These are phyloP conservation scores for Guillardia theta DNA, from an alignment of 78 protist genomes.

Conservation along the genomic window DNA sequence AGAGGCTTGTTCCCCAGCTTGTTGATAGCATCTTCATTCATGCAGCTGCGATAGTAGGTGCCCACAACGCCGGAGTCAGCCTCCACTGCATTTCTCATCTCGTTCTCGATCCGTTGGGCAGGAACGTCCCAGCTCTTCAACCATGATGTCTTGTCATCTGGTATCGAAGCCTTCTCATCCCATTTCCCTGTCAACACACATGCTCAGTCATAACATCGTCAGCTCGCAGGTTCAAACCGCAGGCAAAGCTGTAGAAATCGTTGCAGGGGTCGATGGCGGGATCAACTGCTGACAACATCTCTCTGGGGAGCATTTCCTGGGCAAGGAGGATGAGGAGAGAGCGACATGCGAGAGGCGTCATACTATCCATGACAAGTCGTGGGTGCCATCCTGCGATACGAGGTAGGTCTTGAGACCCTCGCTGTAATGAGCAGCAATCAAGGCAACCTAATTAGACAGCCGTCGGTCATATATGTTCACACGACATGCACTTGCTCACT, in stretches of 20 bases:
- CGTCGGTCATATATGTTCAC: no score
- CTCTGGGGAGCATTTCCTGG: neutral
- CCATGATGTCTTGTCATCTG: neutral
- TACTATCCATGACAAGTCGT: no score
- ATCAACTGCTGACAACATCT: neutral
- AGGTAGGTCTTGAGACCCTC: no score
- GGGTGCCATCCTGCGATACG: no score
- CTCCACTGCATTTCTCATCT: neutral
- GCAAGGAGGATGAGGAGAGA: no score
- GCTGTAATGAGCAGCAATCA: no score
- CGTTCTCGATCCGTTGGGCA: neutral
- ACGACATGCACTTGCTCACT: no score
- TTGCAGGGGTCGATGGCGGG: neutral
- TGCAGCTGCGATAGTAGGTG: neutral
- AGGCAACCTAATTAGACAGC: no score
- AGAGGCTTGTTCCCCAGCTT: neutral
- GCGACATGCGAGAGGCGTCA: no score
- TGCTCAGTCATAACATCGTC: neutral
- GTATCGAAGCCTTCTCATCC: neutral
- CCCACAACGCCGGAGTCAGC: neutral
- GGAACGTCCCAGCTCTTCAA: neutral
- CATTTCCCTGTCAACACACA: neutral
- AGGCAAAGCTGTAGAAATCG: neutral
- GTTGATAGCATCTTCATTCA: neutral
- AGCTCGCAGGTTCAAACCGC: neutral